These are phyloP conservation scores for Penicillium subrubescens DNA, from an alignment of 495 filamentous ascomycete species.

Conservation along the genomic window DNA sequence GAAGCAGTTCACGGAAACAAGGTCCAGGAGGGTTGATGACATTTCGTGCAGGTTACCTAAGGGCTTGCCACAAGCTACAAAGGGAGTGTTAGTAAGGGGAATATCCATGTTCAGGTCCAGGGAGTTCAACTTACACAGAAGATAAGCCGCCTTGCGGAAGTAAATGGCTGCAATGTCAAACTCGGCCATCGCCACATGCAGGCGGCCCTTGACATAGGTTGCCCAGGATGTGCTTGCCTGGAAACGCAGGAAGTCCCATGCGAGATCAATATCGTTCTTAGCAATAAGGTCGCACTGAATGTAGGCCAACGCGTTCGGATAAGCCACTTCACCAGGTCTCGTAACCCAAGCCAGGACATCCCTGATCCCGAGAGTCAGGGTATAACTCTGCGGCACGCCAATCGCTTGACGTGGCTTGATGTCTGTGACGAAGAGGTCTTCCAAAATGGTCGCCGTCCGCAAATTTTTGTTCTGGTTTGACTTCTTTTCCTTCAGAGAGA, in stretches of 20 bases:
- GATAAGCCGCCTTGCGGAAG: conserved; percentile 82
- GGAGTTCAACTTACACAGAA: conserved; percentile 65
- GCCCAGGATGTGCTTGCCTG: conserved; percentile 68
- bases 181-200: conserved; percentile 72
- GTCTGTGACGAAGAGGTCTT: conserved; percentile 51
- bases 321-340: conserved; percentile 45
- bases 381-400: conserved; percentile 46
- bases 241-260: conserved; percentile 74
- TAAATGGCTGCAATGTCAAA: conserved; percentile 69
- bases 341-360: conserved; percentile 54
- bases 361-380: conserved; percentile 49
- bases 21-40: conserved; percentile 65
- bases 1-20: conserved; percentile 71
- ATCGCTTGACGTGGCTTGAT: conserved; percentile 49
- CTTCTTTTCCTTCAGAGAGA: conserved; percentile 32
- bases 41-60: conserved; percentile 50
- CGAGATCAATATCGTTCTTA: conserved; percentile 69
- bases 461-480: conserved; percentile 24
- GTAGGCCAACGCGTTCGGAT: conserved; percentile 50
- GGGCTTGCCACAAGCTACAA: conserved; percentile 45
- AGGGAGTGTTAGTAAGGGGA: conserved; percentile 10
- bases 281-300: conserved; percentile 74
- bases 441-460: conserved; percentile 46
- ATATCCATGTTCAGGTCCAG: conserved; percentile 1
- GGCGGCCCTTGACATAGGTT: conserved; percentile 82